A percentile compares a stretch with the other conserved stretches of the same genome.
These are phyloP conservation scores for Hura crepitans DNA, from an alignment of 441 rosid species.

Conservation along the genomic window DNA sequence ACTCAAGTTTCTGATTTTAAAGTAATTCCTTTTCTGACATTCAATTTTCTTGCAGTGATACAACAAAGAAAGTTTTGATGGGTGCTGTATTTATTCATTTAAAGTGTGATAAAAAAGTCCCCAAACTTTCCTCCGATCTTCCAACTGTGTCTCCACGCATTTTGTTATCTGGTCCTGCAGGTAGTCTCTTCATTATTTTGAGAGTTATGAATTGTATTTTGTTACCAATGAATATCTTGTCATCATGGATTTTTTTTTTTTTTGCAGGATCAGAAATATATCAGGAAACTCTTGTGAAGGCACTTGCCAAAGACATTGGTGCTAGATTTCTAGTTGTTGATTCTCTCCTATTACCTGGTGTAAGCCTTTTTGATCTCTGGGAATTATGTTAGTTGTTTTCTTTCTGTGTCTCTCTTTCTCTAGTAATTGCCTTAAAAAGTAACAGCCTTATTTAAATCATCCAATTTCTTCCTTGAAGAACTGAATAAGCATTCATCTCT, in stretches of 20 bases:
- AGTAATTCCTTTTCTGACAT: constrained; percentile 11
- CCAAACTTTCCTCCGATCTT: constrained; percentile 70
- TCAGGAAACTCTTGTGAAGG: constrained; percentile 88
- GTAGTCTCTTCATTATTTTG: constrained; percentile 32
- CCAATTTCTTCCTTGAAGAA: background rate
- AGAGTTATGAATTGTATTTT: background rate
- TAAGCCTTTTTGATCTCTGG: constrained; percentile 36
- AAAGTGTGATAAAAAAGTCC: constrained; percentile 67
- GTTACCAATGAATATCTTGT: background rate
- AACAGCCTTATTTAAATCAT: background rate
- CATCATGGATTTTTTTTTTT: constrained; percentile 14
- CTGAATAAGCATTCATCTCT: background rate
- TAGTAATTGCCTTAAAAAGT: background rate
- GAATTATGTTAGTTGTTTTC: background rate
- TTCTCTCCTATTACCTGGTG: constrained; percentile 91
- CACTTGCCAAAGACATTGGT: constrained; percentile 83
- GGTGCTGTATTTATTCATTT: constrained; percentile 75
- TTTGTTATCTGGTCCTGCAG: constrained; percentile 94
- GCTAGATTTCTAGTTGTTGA: constrained; percentile 79
- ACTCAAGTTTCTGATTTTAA: constrained; percentile 1
- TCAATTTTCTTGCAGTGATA: constrained; percentile 52
- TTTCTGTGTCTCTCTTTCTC: background rate
- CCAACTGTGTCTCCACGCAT: constrained; percentile 80
- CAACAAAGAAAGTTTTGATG: constrained; percentile 81
- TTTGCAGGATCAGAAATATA: constrained; percentile 90